Percentiles rank a stretch among this genome's conserved stretches.
phyloP scores from a whole-genome alignment of 225 moss, liverwort and hornwort species.

The Ulota crispa region DNA sequence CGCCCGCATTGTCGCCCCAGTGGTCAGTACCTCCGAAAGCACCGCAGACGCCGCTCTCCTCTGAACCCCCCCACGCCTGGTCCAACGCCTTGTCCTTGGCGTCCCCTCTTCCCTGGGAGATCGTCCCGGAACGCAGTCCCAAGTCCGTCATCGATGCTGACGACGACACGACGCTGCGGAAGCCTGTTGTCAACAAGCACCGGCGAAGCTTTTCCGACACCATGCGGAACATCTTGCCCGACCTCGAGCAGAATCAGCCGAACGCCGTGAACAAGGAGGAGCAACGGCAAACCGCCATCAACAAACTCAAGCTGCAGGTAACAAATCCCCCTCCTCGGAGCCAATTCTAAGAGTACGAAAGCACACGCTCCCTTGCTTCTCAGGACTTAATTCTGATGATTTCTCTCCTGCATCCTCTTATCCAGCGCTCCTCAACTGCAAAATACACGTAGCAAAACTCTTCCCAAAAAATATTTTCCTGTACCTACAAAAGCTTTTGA shows the following conservation, averaged over 20 bases:
- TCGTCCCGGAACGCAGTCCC: slow-evolving; percentile 30
- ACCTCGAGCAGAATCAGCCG: slow-evolving; percentile 22
- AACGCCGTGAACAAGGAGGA: slow-evolving; percentile 26
- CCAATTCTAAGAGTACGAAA: background rate
- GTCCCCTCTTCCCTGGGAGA: slow-evolving; percentile 19
- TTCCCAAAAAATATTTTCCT: too few species aligned
- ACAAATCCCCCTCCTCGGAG: too few species aligned
- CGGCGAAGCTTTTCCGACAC: slow-evolving; percentile 51
- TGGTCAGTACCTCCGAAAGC: slow-evolving; percentile 5
- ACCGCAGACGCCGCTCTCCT: background rate
- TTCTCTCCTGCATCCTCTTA: background rate
- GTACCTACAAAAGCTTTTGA: too few species aligned
- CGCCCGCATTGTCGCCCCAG: background rate
- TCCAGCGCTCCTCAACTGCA: too few species aligned
- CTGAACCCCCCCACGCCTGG: slow-evolving; percentile 1
- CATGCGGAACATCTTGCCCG: slow-evolving; percentile 9
- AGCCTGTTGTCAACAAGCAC: slow-evolving; percentile 14
- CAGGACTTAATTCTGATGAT: background rate
- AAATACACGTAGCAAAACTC: too few species aligned
- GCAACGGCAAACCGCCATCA: slow-evolving; percentile 23
- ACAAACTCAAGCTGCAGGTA: slow-evolving; percentile 53
- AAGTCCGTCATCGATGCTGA: slow-evolving; percentile 34
- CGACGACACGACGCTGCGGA: background rate
- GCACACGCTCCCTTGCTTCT: background rate
- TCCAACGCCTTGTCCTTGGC: background rate